A percentile compares a stretch with the other conserved stretches of the same genome.
Evolutionary conservation across 2,329 filamentous ascomycete genomes (phyloP).

Genomic region (Periconia macrospinosa): DNA sequence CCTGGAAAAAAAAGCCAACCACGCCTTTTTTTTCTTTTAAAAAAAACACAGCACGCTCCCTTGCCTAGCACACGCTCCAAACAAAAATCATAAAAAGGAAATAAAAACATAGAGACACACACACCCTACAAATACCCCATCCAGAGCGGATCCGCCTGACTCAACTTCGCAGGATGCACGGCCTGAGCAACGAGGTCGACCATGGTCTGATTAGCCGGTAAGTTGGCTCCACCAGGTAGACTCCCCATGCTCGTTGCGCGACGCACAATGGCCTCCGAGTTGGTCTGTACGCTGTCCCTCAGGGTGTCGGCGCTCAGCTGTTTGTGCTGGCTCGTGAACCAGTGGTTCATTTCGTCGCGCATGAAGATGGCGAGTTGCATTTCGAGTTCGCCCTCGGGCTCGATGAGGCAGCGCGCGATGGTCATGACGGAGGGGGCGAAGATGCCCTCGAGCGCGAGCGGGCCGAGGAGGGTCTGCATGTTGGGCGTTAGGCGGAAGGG

Average conservation of each 20-base stretch:
- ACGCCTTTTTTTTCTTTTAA: not conserved
- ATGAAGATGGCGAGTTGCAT: conserved; percentile 94
- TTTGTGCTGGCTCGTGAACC: conserved; percentile 83
- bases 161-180: conserved; percentile 87
- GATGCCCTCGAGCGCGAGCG: conserved; percentile 92
- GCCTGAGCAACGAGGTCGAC: conserved; percentile 93
- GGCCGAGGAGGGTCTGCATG: conserved; percentile 93
- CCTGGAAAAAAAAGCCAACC: not conserved
- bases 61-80: not conserved
- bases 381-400: conserved; percentile 80
- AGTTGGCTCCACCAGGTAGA: conserved; percentile 68
- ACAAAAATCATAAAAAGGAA: not conserved
- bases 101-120: not conserved
- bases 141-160: conserved; percentile 89
- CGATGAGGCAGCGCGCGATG: conserved; percentile 89
- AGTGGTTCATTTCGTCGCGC: conserved; percentile 96
- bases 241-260: conserved; percentile 83
- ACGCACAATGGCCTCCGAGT: conserved; percentile 91
- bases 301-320: conserved; percentile 66
- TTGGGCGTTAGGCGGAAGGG: conserved; percentile 98
- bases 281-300: conserved; percentile 77
- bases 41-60: not conserved
- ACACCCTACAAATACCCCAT: conserved; percentile 81
- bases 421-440: conserved; percentile 96
- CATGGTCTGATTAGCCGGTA: conserved; percentile 95